Conservation (phyloP, 2,329 filamentous ascomycete species). For the Teratosphaeriaceae sp. region DNA sequence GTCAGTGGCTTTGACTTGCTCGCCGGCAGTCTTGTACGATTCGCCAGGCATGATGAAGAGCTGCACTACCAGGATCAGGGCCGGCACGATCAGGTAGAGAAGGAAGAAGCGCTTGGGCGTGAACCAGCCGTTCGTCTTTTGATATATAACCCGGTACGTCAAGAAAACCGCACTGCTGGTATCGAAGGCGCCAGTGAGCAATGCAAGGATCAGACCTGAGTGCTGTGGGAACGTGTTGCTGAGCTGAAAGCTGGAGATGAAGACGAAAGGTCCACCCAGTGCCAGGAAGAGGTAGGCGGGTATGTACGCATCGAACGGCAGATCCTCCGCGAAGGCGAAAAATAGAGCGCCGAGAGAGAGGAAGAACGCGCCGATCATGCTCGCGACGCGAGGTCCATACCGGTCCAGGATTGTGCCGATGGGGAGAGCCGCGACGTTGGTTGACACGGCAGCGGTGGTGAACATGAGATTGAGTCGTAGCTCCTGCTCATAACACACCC, state of each 20-base stretch:
- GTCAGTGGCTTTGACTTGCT: conserved; percentile 69
- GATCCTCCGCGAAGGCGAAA: conserved; percentile 58
- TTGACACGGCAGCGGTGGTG: conserved; percentile 78
- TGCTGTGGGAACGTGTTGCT: conserved; percentile 46
- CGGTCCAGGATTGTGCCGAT: conserved; percentile 79
- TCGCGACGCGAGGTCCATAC: conserved; percentile 71
- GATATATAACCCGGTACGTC: conserved; percentile 41
- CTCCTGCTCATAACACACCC: conserved; percentile 54
- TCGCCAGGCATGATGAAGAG: conserved; percentile 41
- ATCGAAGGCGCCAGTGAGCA: conserved; percentile 47
- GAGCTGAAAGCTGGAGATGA: conserved; percentile 46
- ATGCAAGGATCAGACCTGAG: conserved; percentile 43
- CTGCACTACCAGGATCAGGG: conserved; percentile 35
- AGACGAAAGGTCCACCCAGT: conserved; percentile 44
- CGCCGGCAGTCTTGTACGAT: conserved; percentile 57
- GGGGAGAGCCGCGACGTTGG: conserved; percentile 79
- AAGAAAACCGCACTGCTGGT: conserved; percentile 44
- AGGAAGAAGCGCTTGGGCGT: conserved; percentile 44
- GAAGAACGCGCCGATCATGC: conserved; percentile 62
- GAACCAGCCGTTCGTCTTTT: conserved; percentile 36
- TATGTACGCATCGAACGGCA: conserved; percentile 61
- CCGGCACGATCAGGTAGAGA: conserved; percentile 42
- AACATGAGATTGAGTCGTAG: conserved; percentile 80
- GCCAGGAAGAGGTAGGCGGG: conserved; percentile 46
- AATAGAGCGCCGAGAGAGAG: conserved; percentile 64